These are phyloP conservation scores for Thielaviopsis ethacetica DNA, from an alignment of 2,329 filamentous ascomycete species.

Conservation along the genomic window DNA sequence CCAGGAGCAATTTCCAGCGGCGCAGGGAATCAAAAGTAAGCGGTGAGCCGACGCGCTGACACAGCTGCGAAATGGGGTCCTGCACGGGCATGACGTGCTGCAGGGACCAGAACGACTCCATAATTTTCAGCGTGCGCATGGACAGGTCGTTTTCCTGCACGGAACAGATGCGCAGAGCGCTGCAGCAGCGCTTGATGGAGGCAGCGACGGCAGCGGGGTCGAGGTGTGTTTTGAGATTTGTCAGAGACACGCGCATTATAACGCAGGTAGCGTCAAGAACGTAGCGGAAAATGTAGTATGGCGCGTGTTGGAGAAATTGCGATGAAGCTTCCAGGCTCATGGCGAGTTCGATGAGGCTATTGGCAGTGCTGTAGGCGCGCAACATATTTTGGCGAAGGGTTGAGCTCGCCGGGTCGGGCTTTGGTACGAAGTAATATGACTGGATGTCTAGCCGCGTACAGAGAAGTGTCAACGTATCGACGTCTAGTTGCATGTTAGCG, in stretches of 20 bases:
- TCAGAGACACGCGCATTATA: constrained; percentile 18
- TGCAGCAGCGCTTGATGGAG: constrained; percentile 18
- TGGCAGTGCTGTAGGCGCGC: constrained; percentile 31
- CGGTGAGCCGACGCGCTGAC: constrained; percentile 31
- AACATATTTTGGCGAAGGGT: constrained; percentile 28
- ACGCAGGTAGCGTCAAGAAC: constrained; percentile 30
- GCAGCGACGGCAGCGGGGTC: constrained; percentile 26
- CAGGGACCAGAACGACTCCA: constrained; percentile 33
- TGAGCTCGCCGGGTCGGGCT: constrained; percentile 22
- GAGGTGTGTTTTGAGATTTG: constrained; percentile 20
- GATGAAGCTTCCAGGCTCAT: constrained; percentile 26
- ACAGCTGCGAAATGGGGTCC: constrained; percentile 25
- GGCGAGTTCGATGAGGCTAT: constrained; percentile 26
- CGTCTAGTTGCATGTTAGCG: neutral
- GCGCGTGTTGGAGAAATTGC: constrained; percentile 28
- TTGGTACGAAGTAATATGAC: constrained; percentile 33
- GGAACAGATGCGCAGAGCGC: constrained; percentile 23
- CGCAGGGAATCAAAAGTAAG: constrained; percentile 33
- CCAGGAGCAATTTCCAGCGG: constrained; percentile 28
- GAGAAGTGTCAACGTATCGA: constrained; percentile 26
- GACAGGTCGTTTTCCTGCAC: constrained; percentile 34
- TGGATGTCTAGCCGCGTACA: constrained; percentile 37
- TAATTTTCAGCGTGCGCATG: constrained; percentile 26
- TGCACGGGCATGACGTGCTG: constrained; percentile 22
- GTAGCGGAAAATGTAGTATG: constrained; percentile 32